Conservation (phyloP, 2,329 filamentous ascomycete genomes). For the Colletotrichum siamense region DNA sequence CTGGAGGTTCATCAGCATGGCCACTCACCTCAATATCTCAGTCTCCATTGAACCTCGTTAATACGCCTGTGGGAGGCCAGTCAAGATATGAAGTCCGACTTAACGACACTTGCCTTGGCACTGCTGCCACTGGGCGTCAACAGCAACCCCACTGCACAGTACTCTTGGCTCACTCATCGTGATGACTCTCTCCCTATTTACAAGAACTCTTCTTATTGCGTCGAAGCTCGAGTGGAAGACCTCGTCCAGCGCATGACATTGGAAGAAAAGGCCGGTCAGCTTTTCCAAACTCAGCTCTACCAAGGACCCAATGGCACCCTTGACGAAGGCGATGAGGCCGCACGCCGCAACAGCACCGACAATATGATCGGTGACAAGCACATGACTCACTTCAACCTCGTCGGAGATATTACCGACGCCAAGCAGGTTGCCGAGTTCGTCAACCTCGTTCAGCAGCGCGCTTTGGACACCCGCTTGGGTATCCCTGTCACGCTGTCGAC, state of each 20-base stretch:
- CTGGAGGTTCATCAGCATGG: neutral
- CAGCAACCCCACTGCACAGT: neutral
- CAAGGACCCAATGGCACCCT: constrained; percentile 26
- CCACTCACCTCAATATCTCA: neutral
- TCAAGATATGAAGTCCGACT: neutral
- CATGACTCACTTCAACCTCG: constrained; percentile 53
- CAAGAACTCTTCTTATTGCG: constrained; percentile 39
- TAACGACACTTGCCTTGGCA: neutral
- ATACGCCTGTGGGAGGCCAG: neutral
- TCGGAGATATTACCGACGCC: constrained; percentile 46
- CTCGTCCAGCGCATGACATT: constrained; percentile 50
- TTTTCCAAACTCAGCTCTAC: constrained; percentile 46
- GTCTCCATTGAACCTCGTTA: neutral
- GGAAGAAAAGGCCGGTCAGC: constrained; percentile 53
- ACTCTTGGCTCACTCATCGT: neutral
- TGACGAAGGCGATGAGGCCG: neutral
- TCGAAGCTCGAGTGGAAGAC: constrained; percentile 53
- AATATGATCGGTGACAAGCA: constrained; percentile 36
- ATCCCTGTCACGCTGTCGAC: constrained; percentile 54
- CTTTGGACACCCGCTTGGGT: constrained; percentile 49
- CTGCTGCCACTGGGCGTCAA: neutral
- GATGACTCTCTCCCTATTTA: constrained; percentile 17
- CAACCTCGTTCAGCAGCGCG: constrained; percentile 46
- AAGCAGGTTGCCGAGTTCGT: constrained; percentile 39
- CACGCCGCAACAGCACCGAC: constrained; percentile 30